A percentile compares a stretch with the other conserved stretches of the same genome.
Evolutionary conservation across 2,329 filamentous ascomycete genomes (phyloP).

Genomic region (Chrysosporium queenslandicum): DNA sequence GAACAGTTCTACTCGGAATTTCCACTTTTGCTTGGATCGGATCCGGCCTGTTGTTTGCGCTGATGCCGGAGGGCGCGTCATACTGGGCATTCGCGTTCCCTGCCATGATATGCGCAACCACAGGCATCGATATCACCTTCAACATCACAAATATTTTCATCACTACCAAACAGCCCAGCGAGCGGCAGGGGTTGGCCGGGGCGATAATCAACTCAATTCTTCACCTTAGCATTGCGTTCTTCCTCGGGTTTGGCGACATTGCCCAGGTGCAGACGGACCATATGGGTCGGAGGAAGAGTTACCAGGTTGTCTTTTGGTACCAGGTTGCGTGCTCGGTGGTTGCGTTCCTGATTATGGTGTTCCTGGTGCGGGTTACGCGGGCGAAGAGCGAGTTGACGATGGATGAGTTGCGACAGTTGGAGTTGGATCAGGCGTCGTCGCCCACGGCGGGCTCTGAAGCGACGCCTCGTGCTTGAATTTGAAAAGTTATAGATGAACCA

Average conservation of each 20-base stretch:
- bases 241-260: conserved; percentile 61
- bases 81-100: conserved; percentile 71
- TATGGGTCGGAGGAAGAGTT: conserved; percentile 43
- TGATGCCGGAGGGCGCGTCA: conserved; percentile 47
- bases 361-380: conserved; percentile 46
- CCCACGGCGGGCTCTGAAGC: background rate
- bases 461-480: background rate
- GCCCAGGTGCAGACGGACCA: conserved; percentile 41
- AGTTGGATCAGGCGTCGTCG: conserved; percentile 12
- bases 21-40: conserved; percentile 52
- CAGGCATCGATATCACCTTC: conserved; percentile 66
- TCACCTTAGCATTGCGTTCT: conserved; percentile 62
- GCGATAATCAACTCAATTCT: conserved; percentile 61
- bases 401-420: conserved; percentile 42
- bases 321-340: conserved; percentile 47
- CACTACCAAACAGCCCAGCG: conserved; percentile 57
- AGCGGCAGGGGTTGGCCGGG: conserved; percentile 61
- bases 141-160: conserved; percentile 69
- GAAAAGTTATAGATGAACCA: background rate
- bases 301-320: conserved; percentile 57
- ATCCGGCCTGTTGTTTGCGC: conserved; percentile 52
- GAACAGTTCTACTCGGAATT: conserved; percentile 52
- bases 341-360: conserved; percentile 44
- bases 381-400: conserved; percentile 49
- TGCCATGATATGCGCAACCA: conserved; percentile 49